Conservation (phyloP, 441 rosid genomes). For the Adansonia madagascariensis region DNA sequence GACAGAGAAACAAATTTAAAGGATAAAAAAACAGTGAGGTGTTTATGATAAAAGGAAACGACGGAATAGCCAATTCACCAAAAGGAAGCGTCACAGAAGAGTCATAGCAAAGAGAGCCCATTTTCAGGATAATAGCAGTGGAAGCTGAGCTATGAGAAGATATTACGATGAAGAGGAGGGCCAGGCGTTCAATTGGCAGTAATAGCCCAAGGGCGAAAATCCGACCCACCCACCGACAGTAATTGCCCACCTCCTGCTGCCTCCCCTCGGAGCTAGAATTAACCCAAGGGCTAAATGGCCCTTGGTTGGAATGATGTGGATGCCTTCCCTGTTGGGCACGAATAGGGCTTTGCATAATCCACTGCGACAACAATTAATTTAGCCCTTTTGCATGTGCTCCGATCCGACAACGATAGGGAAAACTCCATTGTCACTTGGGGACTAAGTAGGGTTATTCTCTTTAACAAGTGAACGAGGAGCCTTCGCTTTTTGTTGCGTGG, state of each 20-base stretch:
- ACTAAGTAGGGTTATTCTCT: neutral
- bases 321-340: constrained; percentile 27
- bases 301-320: constrained; percentile 52
- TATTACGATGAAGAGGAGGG: constrained; percentile 14
- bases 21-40: neutral
- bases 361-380: constrained; percentile 10
- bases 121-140: constrained; percentile 28
- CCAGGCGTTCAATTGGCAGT: constrained; percentile 2
- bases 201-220: constrained; percentile 21
- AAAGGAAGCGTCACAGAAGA: constrained; percentile 27
- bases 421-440: too few relatives aligned
- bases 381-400: constrained; percentile 27
- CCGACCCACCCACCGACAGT: constrained; percentile 65
- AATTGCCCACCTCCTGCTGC: constrained; percentile 29
- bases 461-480: neutral
- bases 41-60: constrained; percentile 26
- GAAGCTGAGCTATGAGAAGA: constrained; percentile 38
- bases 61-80: constrained; percentile 34
- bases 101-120: constrained; percentile 24
- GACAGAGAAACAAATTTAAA: neutral
- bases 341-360: constrained; percentile 4
- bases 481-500: neutral
- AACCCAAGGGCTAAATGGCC: neutral
- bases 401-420: constrained; percentile 37
- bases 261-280: neutral